Conservation (phyloP, 257 asterid genomes). For the Solanum habrochaites region DNA sequence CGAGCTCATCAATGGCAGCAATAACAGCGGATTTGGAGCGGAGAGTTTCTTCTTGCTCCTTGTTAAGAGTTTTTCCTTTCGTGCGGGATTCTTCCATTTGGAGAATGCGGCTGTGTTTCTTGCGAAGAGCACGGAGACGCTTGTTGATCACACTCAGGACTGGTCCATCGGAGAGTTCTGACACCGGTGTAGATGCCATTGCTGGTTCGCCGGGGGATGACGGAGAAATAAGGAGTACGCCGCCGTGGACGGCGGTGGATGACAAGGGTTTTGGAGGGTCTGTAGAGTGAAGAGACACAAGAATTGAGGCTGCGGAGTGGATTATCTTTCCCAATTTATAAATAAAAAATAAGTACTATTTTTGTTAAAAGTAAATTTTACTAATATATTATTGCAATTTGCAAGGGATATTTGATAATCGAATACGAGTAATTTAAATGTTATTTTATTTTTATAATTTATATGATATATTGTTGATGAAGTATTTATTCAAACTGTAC, state of each 20-base stretch:
- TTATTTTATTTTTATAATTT: too few species aligned
- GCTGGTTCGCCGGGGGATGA: not conserved
- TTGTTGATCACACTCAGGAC: conserved; percentile 60
- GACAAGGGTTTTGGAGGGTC: not conserved
- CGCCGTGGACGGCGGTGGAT: not conserved
- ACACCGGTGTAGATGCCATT: conserved; percentile 14
- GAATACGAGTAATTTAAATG: too few species aligned
- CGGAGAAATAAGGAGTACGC: not conserved
- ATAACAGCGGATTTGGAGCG: conserved; percentile 49
- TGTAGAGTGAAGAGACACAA: not conserved
- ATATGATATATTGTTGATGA: too few species aligned
- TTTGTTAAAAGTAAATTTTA: too few species aligned
- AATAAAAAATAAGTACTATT: too few species aligned
- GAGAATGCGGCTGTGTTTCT: conserved; percentile 54
- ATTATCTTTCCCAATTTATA: not conserved
- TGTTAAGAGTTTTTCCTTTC: conserved; percentile 60
- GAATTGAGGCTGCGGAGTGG: not conserved
- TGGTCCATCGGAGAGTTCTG: conserved; percentile 60
- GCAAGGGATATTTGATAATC: not conserved
- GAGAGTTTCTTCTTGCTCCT: conserved; percentile 73
- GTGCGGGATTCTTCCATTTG: conserved; percentile 73
- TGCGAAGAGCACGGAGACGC: conserved; percentile 72
- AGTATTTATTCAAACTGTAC: too few species aligned
- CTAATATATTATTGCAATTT: not conserved
- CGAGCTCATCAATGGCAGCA: conserved; percentile 68